Base-by-base conservation (phyloP, 441 rosid species). In the Pelargonium myrrhifolium region DNA sequence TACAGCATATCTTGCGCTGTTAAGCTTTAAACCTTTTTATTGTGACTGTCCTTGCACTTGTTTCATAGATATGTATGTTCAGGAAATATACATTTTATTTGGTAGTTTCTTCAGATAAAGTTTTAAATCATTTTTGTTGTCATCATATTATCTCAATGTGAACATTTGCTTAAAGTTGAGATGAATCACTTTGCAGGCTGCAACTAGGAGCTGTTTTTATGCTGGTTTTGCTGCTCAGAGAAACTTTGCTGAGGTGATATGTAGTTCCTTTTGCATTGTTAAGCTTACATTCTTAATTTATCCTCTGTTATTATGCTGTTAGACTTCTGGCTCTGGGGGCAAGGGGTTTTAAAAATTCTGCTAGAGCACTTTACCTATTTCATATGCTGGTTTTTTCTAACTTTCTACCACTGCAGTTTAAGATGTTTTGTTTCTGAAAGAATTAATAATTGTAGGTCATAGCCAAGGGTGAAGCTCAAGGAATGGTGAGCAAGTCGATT, bases 211-310 rank as follows among this genome's bases (percentile, higher is more conserved):
- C 81, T 93, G 96, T 80, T 93, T 93, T 69, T 83, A 85, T 79
- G 97, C 99, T 85, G 99, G 99, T 67, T 93, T 93, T 86, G 99
- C 97, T 76, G 95, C 95, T 79, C 90, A 86, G 76, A 89, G 97
- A 74, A 93, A 93, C 87, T 93, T 93, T 73, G 99, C 99, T 39
- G 99, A 93, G 97, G 98, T 93, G 69, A 64, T 63, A 58, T 42
- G 24, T 39, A n/a, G 8, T 75, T 77, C n/a, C 59, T 24, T 61
- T 40, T 58, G 67, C 35, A 56, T 76, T 24, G 64, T 55, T 64
- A 37, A 70, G 18, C 61, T 53, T 65, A 31, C 11, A 26, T 61
- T 49, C 62, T 17, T 68, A 7, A 20, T 42, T 43, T 37, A 47
- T 47, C 55, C 55, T 47, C 55, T 47, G 6, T 45, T 45, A 45